Evolutionary conservation across 306 rosid species (phyloP), one percentile per base, ranked within the genome.

Genomic region (Sesbania bispinosa): DNA sequence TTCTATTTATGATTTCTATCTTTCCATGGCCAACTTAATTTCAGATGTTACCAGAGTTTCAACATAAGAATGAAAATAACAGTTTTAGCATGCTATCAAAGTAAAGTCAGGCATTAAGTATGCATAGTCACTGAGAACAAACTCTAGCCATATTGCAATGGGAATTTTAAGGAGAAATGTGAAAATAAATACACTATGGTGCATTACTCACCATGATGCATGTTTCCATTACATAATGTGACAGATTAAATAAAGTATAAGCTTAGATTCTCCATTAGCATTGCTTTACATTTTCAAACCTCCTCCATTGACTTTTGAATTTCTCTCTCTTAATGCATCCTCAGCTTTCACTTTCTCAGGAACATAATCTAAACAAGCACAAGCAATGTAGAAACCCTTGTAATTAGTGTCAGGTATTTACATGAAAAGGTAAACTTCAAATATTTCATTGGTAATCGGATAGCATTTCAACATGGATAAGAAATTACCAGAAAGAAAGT

Each of bases 401-500:
- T 41, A 13, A 65, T 36, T 13, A 16, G 76, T 11, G 68, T 27
- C 23, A 62, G 36, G 67, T 24, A 26, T 43, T 62, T 39, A 45
- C 62, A 21, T 18, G 67, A 8, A 63, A 67, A 73, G 24, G n/a
- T 74, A 35, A 38, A 74, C 61, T 19, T 48, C 69, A 4, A 39
- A 26, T 8, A 58, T 41, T 72, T 18, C 46, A 78, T 26, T 35
- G 59, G 64, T 73, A 46, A 5, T 42, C 15, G 66, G 47, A 14
- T 30, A 47, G 55, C 27, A 69, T 63, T 57, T 19, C 61, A 43
- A 24, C n/a, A 30, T 42, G 45, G 77, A 51, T 50, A 15, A 13
- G 42, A 19, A 73, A 64, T 33, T 83, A 94, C 99, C 97, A 64
- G 93, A 86, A 78, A 94, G 97, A 81, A 94, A 94, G 78, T 94